Evolutionary conservation across 306 rosid species (phyloP).

Genomic region (Inga oerstediana): DNA sequence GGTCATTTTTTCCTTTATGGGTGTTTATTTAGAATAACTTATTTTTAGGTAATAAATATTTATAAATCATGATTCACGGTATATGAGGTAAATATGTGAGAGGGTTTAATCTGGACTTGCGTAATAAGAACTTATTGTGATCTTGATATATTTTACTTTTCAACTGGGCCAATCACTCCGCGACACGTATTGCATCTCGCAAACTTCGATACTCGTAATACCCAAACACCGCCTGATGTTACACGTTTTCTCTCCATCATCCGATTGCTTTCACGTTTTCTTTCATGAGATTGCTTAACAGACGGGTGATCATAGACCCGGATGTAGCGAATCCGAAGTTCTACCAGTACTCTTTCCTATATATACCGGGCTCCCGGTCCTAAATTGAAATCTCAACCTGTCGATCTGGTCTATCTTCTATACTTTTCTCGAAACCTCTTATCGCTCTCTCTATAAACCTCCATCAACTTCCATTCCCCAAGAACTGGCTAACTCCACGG

Average conservation of each 20-base stretch:
- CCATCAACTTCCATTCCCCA: background rate
- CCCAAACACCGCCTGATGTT: background rate
- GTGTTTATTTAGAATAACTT: too few relatives aligned
- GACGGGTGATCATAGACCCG: background rate
- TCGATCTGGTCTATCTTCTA: background rate
- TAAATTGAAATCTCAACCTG: background rate
- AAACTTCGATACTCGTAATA: background rate
- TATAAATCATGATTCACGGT: too few relatives aligned
- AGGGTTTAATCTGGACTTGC: too few relatives aligned
- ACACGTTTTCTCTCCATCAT: background rate
- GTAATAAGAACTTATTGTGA: background rate
- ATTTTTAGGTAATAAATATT: too few relatives aligned
- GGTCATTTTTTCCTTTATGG: too few relatives aligned
- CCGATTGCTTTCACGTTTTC: background rate
- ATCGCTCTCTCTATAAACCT: background rate
- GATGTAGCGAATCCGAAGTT: background rate
- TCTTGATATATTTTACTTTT: background rate
- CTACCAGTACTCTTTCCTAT: background rate
- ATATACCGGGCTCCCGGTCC: background rate
- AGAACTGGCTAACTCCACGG: constrained; percentile 24
- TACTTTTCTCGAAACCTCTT: background rate
- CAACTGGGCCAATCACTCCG: background rate
- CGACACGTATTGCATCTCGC: background rate
- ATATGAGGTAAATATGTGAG: too few relatives aligned
- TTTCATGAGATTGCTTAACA: background rate